Evolutionary conservation across 2,329 filamentous ascomycete genomes (phyloP).

Genomic region (Penicillium occitanis): DNA sequence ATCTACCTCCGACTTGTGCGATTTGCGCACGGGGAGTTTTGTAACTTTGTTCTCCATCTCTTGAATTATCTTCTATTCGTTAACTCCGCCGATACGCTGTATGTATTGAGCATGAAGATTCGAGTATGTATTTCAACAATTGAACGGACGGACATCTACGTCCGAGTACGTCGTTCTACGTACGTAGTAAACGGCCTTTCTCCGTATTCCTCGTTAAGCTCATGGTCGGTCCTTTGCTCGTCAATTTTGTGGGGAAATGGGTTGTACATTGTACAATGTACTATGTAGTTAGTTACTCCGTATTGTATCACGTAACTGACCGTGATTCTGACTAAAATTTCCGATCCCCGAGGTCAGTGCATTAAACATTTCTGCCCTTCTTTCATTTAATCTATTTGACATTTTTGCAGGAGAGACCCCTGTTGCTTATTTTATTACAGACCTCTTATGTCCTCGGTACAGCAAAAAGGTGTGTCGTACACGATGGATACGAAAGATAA

Average conservation of each 20-base stretch:
- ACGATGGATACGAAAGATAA: neutral
- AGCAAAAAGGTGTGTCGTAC: neutral
- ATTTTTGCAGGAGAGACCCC: neutral
- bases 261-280: neutral
- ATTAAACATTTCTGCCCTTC: neutral
- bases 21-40: conserved; percentile 3
- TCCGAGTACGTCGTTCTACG: neutral
- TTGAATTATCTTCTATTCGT: neutral
- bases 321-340: conserved; percentile 1
- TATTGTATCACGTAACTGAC: neutral
- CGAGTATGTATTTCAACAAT: neutral
- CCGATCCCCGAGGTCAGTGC: conserved; percentile 3
- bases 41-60: neutral
- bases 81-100: neutral
- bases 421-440: neutral
- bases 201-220: conserved; percentile 1
- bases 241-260: neutral
- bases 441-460: neutral
- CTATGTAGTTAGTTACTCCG: neutral
- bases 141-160: neutral
- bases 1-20: neutral
- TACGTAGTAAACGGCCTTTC: neutral
- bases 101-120: neutral
- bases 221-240: neutral
- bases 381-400: neutral